Conservation (phyloP, 2,329 filamentous ascomycete species). For the Gnomoniopsis smithogilvyi region DNA sequence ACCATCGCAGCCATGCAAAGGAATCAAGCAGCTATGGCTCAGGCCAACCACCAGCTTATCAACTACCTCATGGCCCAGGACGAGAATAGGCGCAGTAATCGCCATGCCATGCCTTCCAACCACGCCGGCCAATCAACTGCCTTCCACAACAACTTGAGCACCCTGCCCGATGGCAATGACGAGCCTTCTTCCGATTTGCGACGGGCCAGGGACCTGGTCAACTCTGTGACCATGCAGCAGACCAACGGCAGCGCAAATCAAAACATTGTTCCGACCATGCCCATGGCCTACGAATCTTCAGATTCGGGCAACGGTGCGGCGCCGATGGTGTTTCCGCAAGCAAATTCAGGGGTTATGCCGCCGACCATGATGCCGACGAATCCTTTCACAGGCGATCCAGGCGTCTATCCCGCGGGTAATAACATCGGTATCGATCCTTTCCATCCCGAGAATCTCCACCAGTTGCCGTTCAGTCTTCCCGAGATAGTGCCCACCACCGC, state of each 20-base stretch:
- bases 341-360: constrained; percentile 36
- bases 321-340: constrained; percentile 54
- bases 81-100: constrained; percentile 40
- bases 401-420: constrained; percentile 88
- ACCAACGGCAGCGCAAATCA: constrained; percentile 50
- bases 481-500: constrained; percentile 54
- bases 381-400: constrained; percentile 51
- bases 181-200: constrained; percentile 50
- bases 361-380: constrained; percentile 48
- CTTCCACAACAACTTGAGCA: constrained; percentile 38
- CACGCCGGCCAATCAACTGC: constrained; percentile 35
- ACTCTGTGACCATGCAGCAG: constrained; percentile 38
- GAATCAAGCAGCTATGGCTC: constrained; percentile 39
- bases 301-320: constrained; percentile 47
- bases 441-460: constrained; percentile 90
- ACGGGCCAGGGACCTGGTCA: constrained; percentile 54
- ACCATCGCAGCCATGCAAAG: constrained; percentile 58
- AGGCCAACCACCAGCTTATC: constrained; percentile 56
- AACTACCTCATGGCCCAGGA: constrained; percentile 51
- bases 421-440: constrained; percentile 93
- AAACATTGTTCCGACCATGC: constrained; percentile 43
- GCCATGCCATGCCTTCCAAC: constrained; percentile 34
- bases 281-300: constrained; percentile 52
- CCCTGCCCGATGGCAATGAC: constrained; percentile 44
- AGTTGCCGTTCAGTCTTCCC: constrained; percentile 81